Evolutionary conservation across 164 flowering plant species (phyloP).

Genomic region (Aristolochia fimbriata): DNA sequence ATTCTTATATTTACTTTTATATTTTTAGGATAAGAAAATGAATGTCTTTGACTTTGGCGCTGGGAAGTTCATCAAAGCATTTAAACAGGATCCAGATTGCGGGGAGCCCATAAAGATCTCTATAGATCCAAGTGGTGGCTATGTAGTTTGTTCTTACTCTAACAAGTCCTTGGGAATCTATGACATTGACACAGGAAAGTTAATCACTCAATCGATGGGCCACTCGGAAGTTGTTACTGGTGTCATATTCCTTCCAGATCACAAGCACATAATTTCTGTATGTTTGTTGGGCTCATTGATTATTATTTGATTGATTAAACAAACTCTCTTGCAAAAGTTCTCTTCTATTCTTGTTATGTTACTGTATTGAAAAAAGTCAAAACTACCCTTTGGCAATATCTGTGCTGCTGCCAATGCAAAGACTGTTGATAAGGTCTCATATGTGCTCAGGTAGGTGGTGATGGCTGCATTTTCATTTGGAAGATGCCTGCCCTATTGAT

Average conservation of each 20-base stretch:
- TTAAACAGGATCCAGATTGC: conserved; percentile 39
- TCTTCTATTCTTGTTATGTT: too few relatives aligned
- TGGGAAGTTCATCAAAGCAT: conserved; percentile 48
- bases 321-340: too few relatives aligned
- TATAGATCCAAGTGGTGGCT: conserved; percentile 67
- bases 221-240: conserved; percentile 43
- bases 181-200: conserved; percentile 45
- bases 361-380: too few relatives aligned
- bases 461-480: conserved; percentile 77
- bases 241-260: neutral
- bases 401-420: neutral
- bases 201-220: conserved; percentile 48
- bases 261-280: too few relatives aligned
- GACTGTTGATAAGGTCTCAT: neutral
- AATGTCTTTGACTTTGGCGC: conserved; percentile 37
- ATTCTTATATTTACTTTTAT: neutral
- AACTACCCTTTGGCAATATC: too few relatives aligned
- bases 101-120: conserved; percentile 67
- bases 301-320: neutral
- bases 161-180: conserved; percentile 54
- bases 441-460: conserved; percentile 48
- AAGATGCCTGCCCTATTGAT: conserved; percentile 39
- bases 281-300: conserved; percentile 18
- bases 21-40: conserved; percentile 55
- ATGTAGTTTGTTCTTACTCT: conserved; percentile 63